Evolutionary conservation across 306 rosid genomes (phyloP), one percentile per base, ranked within the genome.

Genomic region (Senna tora): DNA sequence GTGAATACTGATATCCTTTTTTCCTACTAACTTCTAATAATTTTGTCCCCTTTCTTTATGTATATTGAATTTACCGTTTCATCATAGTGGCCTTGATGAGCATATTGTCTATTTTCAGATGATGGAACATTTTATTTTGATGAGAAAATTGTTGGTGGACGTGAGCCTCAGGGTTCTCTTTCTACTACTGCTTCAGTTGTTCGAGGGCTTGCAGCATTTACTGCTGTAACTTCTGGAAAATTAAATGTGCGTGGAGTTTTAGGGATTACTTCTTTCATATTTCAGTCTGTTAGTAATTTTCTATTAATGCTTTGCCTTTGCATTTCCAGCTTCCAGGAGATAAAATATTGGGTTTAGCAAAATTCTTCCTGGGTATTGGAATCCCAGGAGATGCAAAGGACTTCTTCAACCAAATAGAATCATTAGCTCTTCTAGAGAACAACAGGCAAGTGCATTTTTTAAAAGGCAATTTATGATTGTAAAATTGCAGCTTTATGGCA

Each of bases 381-480:
- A 73, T 92, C 83, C 99, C 97, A 33, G 97, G 99, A 63, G 89
- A 92, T 85, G 72, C 93, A 46, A 90, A 85, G 67, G 97, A 92
- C 79, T 90, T 95, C 56, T 95, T 89, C 80, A 57, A 92, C 81
- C 99, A 95, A 83, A 71, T 95, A 70, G 96, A 95, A 71, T 85
- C 96, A 28, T 84, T 95, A 72, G 86, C 97, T 76, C 73, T 79
- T 80, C 79, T 95, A 75, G 97, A 95, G 79, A 88, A 63, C 80
- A 95, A 87, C 77, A 88, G 86, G 99, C 67, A 81, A 86, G 88
- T 80, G 57, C 58, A 72, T 71, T 72, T 74, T 72, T 74, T 51
- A 13, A 50, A 47, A 30, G 52, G 52, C 67, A 55, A 43, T 30
- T 33, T 56, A 20, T 66, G 19, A 22, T 45, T 58, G 30, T 64